Percentiles rank a stretch among this genome's conserved stretches.
Conservation (phyloP, 2,329 filamentous ascomycete species). For the Colletotrichum truncatum region DNA sequence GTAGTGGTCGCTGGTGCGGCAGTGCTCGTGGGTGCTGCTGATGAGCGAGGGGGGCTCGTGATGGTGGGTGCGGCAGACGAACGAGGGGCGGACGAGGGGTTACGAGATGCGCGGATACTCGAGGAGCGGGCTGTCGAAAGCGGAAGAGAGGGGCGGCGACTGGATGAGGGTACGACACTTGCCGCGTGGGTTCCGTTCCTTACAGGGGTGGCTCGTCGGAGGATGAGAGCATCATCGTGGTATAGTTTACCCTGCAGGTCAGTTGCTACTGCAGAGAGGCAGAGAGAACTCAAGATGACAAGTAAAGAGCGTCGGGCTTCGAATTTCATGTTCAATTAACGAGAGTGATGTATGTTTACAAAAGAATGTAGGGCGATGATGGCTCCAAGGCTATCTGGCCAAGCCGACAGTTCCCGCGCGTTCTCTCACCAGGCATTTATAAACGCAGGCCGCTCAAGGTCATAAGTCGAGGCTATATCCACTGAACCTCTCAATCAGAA, state of each 20-base stretch:
- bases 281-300: neutral
- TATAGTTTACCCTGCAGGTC: neutral
- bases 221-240: neutral
- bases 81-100: neutral
- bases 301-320: neutral
- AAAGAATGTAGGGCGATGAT: neutral
- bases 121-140: too few relatives aligned
- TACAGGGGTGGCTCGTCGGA: neutral
- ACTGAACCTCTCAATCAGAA: neutral
- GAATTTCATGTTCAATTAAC: neutral
- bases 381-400: neutral
- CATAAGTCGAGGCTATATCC: too few relatives aligned
- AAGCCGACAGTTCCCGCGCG: neutral
- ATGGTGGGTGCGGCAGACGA: neutral
- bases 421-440: neutral
- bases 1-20: neutral
- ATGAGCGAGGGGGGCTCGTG: neutral
- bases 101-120: too few relatives aligned
- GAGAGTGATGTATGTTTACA: neutral
- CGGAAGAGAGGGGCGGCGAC: neutral
- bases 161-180: neutral
- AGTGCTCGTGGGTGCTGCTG: neutral
- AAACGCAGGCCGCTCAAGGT: neutral
- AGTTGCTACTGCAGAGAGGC: neutral
- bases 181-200: neutral